phyloP scores from a whole-genome alignment of 192 early-diverging fungal species.

The Mortierella antarctica region DNA sequence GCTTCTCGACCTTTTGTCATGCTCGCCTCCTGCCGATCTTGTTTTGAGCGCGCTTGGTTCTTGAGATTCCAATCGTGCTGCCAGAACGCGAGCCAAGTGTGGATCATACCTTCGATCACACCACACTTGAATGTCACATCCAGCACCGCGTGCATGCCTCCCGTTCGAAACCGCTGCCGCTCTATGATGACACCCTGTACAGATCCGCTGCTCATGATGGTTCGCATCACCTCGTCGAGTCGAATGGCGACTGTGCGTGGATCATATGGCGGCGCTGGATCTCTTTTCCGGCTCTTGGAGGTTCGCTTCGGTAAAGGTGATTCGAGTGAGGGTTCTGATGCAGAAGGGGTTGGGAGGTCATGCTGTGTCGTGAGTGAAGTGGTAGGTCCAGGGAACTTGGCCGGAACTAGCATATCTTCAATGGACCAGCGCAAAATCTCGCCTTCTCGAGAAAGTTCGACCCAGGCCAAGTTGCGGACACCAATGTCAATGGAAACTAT shows the following conservation, averaged over 20 bases:
- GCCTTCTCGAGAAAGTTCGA: constrained; percentile 41
- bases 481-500: constrained; percentile 64
- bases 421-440: constrained; percentile 54
- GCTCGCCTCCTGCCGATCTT: neutral
- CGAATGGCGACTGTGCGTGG: constrained; percentile 5
- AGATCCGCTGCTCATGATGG: neutral
- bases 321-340: neutral
- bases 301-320: neutral
- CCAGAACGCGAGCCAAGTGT: constrained; percentile 39
- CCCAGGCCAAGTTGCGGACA: constrained; percentile 64
- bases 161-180: constrained; percentile 54
- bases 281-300: neutral
- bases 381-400: neutral
- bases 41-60: neutral
- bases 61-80: constrained; percentile 1
- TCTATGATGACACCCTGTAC: constrained; percentile 48
- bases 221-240: constrained; percentile 21
- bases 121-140: constrained; percentile 55
- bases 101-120: constrained; percentile 57
- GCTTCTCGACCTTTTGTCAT: neutral
- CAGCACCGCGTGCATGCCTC: constrained; percentile 43
- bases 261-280: constrained; percentile 15
- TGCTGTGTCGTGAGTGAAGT: neutral
- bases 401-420: constrained; percentile 43
- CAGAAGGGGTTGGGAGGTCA: neutral